Base-by-base conservation (phyloP, 139 green algal genomes). In the Axilococcus clingmanii region DNA sequence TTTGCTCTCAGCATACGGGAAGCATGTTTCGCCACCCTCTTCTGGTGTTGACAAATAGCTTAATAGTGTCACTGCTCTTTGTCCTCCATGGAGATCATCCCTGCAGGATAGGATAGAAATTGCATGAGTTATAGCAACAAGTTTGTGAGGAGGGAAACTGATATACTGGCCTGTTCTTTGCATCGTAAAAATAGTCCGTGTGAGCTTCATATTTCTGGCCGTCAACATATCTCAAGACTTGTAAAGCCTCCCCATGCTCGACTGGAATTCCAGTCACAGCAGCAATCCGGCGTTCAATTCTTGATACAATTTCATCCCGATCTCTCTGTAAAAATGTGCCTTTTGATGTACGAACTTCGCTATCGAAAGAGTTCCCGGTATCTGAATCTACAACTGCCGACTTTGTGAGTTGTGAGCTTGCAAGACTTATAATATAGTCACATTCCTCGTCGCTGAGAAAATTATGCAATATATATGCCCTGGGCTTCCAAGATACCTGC, bases 191-290 rank as follows among this genome's bases (percentile, higher is more conserved):
- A 54, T 76, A 87, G 71, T 94, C 83, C 40, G 69, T 78, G 59
- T 94, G 84, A 7, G 84, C 59, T 51, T 88, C 76, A 63, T 94
- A 94, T 54, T 91, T 87, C 65, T 94, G 83, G 12, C 78, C 78
- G 31, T 80, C 25, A 31, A 86, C 57, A 55, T 94, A 94, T 36
- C 67, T 66, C 38, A 93, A 65, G 20, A 93, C 72, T 42, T 91
- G 83, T 40, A 80, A 49, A 17, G 60, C 67, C 56, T 81, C 74
- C 3, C 74, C 74, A 31, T 81, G 76, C 28, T 75, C 69, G 50
- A 55, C 52, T 1, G 76, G 76, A 24, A 86, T 57, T 55, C 71
- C 69, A 15, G 77, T 78, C 27, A 79, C 68, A 19, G 68, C 55
- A 2, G 68, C 65, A 24, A 89, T 69, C 27, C 78, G 64, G 46